Evolutionary conservation across 202 grass and related monocot species (phyloP).

Genomic region (Digitaria exilis): DNA sequence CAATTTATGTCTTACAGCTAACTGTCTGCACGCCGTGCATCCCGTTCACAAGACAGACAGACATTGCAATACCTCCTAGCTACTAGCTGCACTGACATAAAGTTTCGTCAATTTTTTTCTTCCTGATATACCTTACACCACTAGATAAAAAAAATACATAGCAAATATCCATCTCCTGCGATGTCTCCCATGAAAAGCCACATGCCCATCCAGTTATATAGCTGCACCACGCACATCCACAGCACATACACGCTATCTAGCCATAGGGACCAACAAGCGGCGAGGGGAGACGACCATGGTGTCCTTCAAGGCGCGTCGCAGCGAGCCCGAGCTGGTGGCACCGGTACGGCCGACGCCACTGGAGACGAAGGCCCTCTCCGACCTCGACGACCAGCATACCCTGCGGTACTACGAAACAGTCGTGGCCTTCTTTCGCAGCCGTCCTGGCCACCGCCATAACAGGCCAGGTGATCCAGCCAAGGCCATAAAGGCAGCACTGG

Average conservation of each 20-base stretch:
- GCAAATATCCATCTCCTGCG: not conserved
- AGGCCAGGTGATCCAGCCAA: slow-evolving; percentile 27
- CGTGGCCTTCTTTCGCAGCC: slow-evolving; percentile 49
- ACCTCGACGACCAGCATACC: slow-evolving; percentile 59
- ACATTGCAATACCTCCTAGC: too few relatives aligned
- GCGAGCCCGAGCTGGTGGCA: slow-evolving; percentile 29
- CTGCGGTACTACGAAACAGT: slow-evolving; percentile 51
- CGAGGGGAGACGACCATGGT: not conserved
- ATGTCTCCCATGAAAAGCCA: not conserved
- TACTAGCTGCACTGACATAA: too few relatives aligned
- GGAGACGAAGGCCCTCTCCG: slow-evolving; percentile 62
- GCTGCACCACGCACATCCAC: too few relatives aligned
- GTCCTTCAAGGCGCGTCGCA: slow-evolving; percentile 45
- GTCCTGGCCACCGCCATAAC: not conserved
- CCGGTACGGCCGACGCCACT: slow-evolving; percentile 49
- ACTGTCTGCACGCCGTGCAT: not conserved
- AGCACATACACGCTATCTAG: not conserved
- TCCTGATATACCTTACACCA: too few relatives aligned
- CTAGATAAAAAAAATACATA: not conserved
- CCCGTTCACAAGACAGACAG: too few relatives aligned
- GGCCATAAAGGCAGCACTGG: slow-evolving; percentile 49
- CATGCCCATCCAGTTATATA: not conserved
- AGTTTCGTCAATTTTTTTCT: too few relatives aligned
- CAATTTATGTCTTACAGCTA: not conserved
- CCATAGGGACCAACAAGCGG: not conserved